Evolutionary conservation across 768 basidiomycete genomes (phyloP).

Genomic region (Boletus reticuloceps): DNA sequence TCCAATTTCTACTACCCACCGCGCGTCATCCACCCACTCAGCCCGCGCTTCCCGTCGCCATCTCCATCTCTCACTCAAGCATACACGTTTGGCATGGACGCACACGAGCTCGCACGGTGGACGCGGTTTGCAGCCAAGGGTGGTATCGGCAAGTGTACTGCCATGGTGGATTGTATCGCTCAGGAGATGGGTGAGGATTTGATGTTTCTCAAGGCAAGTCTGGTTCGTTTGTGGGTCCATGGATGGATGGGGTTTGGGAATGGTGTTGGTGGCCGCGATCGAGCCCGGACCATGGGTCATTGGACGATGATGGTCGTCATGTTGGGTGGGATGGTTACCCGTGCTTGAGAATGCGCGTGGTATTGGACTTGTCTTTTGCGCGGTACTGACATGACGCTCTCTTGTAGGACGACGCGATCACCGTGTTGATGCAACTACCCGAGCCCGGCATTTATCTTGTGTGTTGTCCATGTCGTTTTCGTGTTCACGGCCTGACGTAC

Average conservation of each 20-base stretch:
- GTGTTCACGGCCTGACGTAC: not conserved
- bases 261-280: too few species aligned
- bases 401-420: constrained; percentile 72
- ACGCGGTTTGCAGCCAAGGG: constrained; percentile 83
- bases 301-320: not conserved
- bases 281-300: not conserved
- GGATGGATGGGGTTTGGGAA: too few species aligned
- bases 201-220: constrained; percentile 79
- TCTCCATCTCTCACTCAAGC: not conserved
- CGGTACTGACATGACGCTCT: constrained; percentile 8
- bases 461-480: constrained; percentile 19
- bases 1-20: too few species aligned
- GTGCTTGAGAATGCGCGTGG: not conserved
- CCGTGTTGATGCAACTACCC: constrained; percentile 68
- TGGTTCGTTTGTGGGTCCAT: not conserved
- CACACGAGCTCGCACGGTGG: constrained; percentile 73
- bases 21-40: too few species aligned
- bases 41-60: too few species aligned
- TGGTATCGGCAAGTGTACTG: constrained; percentile 79
- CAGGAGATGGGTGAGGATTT: constrained; percentile 66
- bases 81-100: constrained; percentile 48
- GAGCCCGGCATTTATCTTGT: constrained; percentile 65
- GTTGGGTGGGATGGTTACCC: not conserved
- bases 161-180: constrained; percentile 71
- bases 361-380: not conserved